Evolutionary conservation across 805 yeast species (phyloP).

Genomic region (Kockiozyma suomiensis): DNA sequence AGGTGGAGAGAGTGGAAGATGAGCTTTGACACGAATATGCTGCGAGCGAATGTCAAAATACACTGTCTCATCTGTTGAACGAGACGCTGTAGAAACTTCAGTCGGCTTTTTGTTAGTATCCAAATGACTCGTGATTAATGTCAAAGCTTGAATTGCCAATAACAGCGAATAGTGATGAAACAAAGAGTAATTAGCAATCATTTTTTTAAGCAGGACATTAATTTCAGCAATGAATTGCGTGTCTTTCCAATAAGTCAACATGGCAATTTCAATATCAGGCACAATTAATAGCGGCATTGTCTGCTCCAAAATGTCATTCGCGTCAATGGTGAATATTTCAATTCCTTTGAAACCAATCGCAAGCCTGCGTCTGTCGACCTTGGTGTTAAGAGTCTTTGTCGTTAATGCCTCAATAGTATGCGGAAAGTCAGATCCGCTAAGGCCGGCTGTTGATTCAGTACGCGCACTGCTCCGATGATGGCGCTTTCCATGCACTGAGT

Average conservation of each 20-base stretch:
- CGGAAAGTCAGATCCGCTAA: constrained; percentile 5
- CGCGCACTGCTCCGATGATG: constrained; percentile 9
- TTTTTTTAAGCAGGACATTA: constrained; percentile 35
- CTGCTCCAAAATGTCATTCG: constrained; percentile 33
- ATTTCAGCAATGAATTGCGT: constrained; percentile 29
- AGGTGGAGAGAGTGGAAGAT: constrained; percentile 53
- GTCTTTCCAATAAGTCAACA: constrained; percentile 29
- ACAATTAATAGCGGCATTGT: constrained; percentile 35
- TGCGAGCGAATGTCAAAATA: constrained; percentile 41
- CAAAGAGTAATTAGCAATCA: constrained; percentile 36
- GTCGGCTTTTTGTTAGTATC: background rate
- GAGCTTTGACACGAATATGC: constrained; percentile 42
- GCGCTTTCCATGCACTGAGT: constrained; percentile 1
- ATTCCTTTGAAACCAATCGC: constrained; percentile 37
- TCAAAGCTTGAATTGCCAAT: constrained; percentile 26
- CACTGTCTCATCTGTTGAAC: background rate
- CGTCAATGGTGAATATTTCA: constrained; percentile 38
- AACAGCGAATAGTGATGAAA: constrained; percentile 28
- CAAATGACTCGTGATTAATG: constrained; percentile 3
- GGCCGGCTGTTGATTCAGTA: background rate
- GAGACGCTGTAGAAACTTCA: background rate
- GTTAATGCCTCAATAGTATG: constrained; percentile 1
- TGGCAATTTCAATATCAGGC: constrained; percentile 37
- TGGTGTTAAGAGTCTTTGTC: background rate
- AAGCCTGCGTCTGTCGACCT: constrained; percentile 35